Evolutionary conservation across 2,329 filamentous ascomycete genomes (phyloP), one percentile per base, ranked within the genome.

Genomic region (Aspergillus pseudonomiae): DNA sequence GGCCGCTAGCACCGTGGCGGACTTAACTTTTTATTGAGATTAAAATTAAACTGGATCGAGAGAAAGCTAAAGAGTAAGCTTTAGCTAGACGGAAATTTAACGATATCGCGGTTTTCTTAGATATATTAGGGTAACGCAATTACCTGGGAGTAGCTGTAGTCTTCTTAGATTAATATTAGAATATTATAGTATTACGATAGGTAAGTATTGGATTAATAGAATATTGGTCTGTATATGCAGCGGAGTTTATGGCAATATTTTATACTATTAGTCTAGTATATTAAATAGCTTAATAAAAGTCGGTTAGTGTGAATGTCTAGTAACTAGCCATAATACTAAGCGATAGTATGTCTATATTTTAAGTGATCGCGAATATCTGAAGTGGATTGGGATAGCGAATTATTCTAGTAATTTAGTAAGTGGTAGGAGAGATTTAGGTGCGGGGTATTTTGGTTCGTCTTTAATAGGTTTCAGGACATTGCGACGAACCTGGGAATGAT

Each of bases 11-110:
- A 58, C 72, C 65, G 11, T 75, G 66, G 70, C 63, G 64, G 41
- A 12, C n/a, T 2, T 53, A 67, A 11, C 30, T 61, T 34, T 75
- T 72, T 61, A n/a, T 57, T 16, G 60, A 71, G 59, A 71, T 74
- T 24, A 61, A 71, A 30, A 68, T 75, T 41, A 56, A 66, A 55
- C 41, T 48, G n/a, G 67, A 74, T 59, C 60, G 65, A 56, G 68
- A 71, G 24, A 59, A 24, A 52, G 72, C 65, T 19, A 63, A 21
- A 39, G 65, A 72, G 14, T 36, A 57, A 16, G 69, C 66, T 0
- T 53, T 67, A 56, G 52, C 64, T 7, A 54, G 21, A 58, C 30
- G 5, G 30, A 30, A 30, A 30, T 30, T 50, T 41, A 14, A 32
- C 69, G 71, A 48, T 63, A 67, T 30, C 61, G 70, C 46, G 1